A percentile compares a stretch with the other conserved stretches of the same genome.
These are phyloP conservation scores for Cladosporium phlei DNA, from an alignment of 2,329 filamentous ascomycete genomes.

Conservation along the genomic window DNA sequence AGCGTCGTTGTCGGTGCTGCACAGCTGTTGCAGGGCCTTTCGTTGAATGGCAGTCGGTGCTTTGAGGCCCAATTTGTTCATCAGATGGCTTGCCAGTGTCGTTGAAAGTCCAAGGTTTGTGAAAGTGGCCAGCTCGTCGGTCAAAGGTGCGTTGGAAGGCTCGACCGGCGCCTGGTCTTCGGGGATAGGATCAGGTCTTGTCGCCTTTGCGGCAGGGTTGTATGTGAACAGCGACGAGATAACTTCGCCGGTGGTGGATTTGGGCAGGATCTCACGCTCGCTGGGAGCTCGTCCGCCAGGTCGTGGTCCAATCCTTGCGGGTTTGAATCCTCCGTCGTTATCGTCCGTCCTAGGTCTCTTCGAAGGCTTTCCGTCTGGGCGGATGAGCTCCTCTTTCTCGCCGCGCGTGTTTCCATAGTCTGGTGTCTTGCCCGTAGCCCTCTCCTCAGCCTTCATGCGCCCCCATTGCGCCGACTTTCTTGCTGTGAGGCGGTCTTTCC, in stretches of 20 bases:
- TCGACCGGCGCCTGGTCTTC: slow-evolving; percentile 52
- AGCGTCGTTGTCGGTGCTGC: slow-evolving; percentile 78
- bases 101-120: slow-evolving; percentile 77
- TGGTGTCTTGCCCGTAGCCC: slow-evolving; percentile 16
- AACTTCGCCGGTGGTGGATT: slow-evolving; percentile 40
- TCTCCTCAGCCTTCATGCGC: slow-evolving; percentile 38
- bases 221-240: slow-evolving; percentile 90
- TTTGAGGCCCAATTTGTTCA: slow-evolving; percentile 80
- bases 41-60: slow-evolving; percentile 94
- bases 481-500: slow-evolving; percentile 81
- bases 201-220: slow-evolving; percentile 69
- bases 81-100: slow-evolving; percentile 73
- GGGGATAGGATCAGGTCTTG: slow-evolving; percentile 43
- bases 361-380: slow-evolving; percentile 12
- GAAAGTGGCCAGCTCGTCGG: slow-evolving; percentile 79
- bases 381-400: slow-evolving; percentile 22
- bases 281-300: slow-evolving; percentile 10
- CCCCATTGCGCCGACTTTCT: slow-evolving; percentile 61
- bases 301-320: slow-evolving; percentile 7
- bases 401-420: slow-evolving; percentile 18
- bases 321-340: slow-evolving; percentile 11
- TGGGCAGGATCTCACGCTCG: slow-evolving; percentile 11
- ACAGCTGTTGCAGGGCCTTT: slow-evolving; percentile 73
- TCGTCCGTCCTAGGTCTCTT: slow-evolving; percentile 20
- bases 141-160: slow-evolving; percentile 86